Evolutionary conservation across 2,329 filamentous ascomycete genomes (phyloP).

Genomic region (Trichoderma endophyticum): DNA sequence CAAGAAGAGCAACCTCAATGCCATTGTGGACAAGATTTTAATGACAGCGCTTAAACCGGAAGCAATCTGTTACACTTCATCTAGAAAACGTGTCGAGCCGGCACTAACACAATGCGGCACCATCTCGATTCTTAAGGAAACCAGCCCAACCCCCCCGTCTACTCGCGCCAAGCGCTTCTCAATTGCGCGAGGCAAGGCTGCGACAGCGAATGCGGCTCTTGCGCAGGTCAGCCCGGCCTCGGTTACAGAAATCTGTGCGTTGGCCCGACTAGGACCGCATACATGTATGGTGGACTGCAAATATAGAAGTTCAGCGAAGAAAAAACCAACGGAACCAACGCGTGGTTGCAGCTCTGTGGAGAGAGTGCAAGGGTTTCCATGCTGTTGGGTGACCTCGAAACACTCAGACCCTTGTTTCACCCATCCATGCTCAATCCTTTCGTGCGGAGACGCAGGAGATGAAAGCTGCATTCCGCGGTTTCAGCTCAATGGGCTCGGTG

Average conservation of each 20-base stretch:
- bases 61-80: neutral
- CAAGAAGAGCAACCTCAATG: neutral
- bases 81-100: neutral
- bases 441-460: neutral
- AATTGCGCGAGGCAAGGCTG: slow-evolving; percentile 8
- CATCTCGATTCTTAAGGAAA: neutral
- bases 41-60: neutral
- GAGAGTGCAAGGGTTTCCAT: neutral
- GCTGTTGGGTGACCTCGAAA: neutral
- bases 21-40: neutral
- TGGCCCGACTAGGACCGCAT: neutral
- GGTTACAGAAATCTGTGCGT: neutral
- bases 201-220: slow-evolving; percentile 2
- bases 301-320: neutral
- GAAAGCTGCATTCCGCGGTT: neutral
- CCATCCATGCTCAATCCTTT: slow-evolving; percentile 2
- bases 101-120: neutral
- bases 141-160: neutral
- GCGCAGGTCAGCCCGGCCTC: neutral
- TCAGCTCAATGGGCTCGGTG: neutral
- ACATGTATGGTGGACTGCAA: neutral
- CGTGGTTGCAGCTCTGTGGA: neutral
- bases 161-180: neutral
- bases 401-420: neutral
- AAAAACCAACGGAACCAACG: neutral